Conservation (phyloP, 306 rosid genomes). For the Echinosophora koreensis region DNA sequence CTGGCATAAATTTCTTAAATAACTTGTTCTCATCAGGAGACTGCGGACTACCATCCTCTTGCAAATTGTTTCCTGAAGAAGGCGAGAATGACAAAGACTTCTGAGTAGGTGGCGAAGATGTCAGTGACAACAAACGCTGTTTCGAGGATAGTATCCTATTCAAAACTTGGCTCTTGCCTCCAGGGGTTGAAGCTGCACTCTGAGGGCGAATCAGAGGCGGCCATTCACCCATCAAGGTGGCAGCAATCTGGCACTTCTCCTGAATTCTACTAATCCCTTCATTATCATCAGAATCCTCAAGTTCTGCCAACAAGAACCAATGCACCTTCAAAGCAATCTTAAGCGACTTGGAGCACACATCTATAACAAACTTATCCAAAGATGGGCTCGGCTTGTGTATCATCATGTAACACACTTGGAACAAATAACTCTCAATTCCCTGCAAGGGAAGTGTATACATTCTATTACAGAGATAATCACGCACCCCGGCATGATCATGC, state of each 20-base stretch:
- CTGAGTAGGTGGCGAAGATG: conserved; percentile 71
- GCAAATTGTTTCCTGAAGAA: conserved; percentile 63
- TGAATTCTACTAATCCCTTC: conserved; percentile 92
- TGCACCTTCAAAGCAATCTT: conserved; percentile 96
- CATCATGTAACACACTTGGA: conserved; percentile 97
- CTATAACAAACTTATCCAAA: conserved; percentile 94
- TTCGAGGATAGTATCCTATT: conserved; percentile 77
- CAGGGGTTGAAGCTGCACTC: conserved; percentile 55
- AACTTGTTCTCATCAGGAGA: conserved; percentile 81
- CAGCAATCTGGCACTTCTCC: conserved; percentile 89
- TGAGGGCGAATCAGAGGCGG: conserved; percentile 66
- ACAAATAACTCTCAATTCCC: conserved; percentile 93
- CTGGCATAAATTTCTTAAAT: conserved; percentile 83
- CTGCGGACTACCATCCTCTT: conserved; percentile 64
- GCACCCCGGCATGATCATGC: conserved; percentile 94
- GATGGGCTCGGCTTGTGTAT: conserved; percentile 95
- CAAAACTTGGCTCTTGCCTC: conserved; percentile 80
- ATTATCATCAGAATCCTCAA: conserved; percentile 90
- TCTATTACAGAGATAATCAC: conserved; percentile 92
- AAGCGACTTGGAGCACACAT: conserved; percentile 85
- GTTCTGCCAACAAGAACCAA: conserved; percentile 91
- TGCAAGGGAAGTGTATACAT: conserved; percentile 95
- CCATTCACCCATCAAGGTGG: conserved; percentile 97
- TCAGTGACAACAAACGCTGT: conserved; percentile 75
- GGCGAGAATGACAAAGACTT: conserved; percentile 74